A percentile compares a stretch with the other conserved stretches of the same genome.
Evolutionary conservation across 306 rosid genomes (phyloP).

Genomic region (Prunus kanzakura): DNA sequence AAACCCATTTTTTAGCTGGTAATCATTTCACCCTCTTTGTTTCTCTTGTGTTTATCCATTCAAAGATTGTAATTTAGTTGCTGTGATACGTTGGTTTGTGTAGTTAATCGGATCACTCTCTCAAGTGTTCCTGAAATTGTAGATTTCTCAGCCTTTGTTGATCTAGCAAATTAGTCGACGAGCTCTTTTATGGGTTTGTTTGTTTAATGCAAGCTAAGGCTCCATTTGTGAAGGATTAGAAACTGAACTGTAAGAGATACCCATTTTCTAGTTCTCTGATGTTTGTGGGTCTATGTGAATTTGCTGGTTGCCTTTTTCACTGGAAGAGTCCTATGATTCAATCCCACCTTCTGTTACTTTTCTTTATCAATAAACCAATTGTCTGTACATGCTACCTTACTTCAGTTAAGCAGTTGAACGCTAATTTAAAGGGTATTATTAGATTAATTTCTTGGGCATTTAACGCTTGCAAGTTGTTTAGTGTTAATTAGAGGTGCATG

Average conservation of each 20-base stretch:
- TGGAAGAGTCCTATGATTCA: background rate
- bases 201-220: background rate
- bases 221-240: background rate
- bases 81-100: background rate
- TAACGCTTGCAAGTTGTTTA: background rate
- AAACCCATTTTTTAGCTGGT: conserved; percentile 17
- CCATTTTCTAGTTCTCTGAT: background rate
- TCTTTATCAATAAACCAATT: background rate
- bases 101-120: background rate
- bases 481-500: background rate
- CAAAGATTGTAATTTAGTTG: background rate
- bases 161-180: background rate
- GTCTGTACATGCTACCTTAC: background rate
- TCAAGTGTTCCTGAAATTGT: background rate
- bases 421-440: background rate
- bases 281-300: background rate
- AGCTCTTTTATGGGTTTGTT: background rate
- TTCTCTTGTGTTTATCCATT: background rate
- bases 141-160: background rate
- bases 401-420: background rate
- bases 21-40: background rate
- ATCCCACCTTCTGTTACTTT: background rate
- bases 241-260: background rate
- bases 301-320: background rate
- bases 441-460: background rate